phyloP scores from a whole-genome alignment of 257 asterid genomes.

The Ocimum tenuiflorum region DNA sequence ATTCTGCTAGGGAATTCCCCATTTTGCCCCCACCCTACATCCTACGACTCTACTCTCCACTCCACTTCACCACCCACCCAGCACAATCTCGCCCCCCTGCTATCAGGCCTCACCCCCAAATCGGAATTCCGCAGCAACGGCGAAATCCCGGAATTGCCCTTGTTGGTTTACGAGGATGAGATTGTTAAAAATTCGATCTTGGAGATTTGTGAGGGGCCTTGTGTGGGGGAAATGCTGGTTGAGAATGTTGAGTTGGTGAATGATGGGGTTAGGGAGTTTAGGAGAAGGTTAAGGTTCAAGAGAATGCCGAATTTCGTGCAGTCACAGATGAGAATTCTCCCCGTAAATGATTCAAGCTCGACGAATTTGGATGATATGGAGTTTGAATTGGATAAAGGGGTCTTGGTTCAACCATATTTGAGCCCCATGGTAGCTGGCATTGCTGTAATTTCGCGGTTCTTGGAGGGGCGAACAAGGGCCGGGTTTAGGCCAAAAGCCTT shows the following conservation, averaged over 20 bases:
- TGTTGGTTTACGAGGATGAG: slow-evolving; percentile 62
- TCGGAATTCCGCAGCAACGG: slow-evolving; percentile 31
- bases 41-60: slow-evolving; percentile 20
- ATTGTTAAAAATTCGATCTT: slow-evolving; percentile 40
- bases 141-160: slow-evolving; percentile 44
- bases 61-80: neutral
- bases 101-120: slow-evolving; percentile 59
- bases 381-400: slow-evolving; percentile 47
- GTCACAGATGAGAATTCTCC: slow-evolving; percentile 53
- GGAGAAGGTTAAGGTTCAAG: slow-evolving; percentile 88
- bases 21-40: slow-evolving; percentile 17
- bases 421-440: slow-evolving; percentile 78
- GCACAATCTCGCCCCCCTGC: slow-evolving; percentile 31
- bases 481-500: slow-evolving; percentile 54
- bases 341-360: slow-evolving; percentile 14
- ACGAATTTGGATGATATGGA: slow-evolving; percentile 27
- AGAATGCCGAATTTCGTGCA: slow-evolving; percentile 86
- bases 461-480: slow-evolving; percentile 28
- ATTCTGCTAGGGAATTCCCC: slow-evolving; percentile 44
- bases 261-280: slow-evolving; percentile 38
- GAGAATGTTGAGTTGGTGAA: slow-evolving; percentile 63
- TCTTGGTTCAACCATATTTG: slow-evolving; percentile 69
- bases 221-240: slow-evolving; percentile 63
- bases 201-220: slow-evolving; percentile 53
- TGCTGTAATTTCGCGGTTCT: slow-evolving; percentile 33